Conservation (phyloP, 1,139 yeast genomes). For the Scheffersomyces illinoinensis region DNA sequence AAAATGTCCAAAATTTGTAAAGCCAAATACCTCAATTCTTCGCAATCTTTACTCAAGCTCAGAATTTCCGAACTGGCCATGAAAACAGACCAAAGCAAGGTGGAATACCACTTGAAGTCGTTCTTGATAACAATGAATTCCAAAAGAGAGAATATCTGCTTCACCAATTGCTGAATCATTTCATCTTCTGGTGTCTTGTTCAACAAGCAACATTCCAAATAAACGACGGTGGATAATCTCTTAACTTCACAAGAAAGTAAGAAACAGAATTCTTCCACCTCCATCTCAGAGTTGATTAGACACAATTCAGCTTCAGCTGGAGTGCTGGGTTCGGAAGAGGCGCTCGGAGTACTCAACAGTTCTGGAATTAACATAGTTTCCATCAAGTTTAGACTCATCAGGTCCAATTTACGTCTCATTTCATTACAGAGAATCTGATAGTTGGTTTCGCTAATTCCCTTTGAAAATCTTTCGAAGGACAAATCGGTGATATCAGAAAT, state of each 20-base stretch:
- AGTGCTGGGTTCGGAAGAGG: neutral
- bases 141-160: slow-evolving; percentile 18
- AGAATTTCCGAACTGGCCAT: slow-evolving; percentile 27
- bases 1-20: slow-evolving; percentile 25
- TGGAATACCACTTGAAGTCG: slow-evolving; percentile 28
- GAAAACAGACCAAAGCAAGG: slow-evolving; percentile 26
- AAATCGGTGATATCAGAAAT: slow-evolving; percentile 38
- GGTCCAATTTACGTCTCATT: slow-evolving; percentile 12
- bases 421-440: slow-evolving; percentile 15
- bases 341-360: neutral
- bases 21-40: slow-evolving; percentile 24
- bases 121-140: slow-evolving; percentile 26
- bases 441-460: slow-evolving; percentile 15
- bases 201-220: slow-evolving; percentile 27
- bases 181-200: slow-evolving; percentile 18
- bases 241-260: slow-evolving; percentile 30
- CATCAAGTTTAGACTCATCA: slow-evolving; percentile 10
- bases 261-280: slow-evolving; percentile 26
- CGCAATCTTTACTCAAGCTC: slow-evolving; percentile 20
- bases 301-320: neutral
- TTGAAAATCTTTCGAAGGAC: slow-evolving; percentile 25
- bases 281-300: slow-evolving; percentile 9
- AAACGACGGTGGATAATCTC: slow-evolving; percentile 23
- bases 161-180: slow-evolving; percentile 14
- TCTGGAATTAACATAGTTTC: neutral